Evolutionary conservation across 331 rosid species (phyloP), one percentile per base, ranked within the genome.

Genomic region (Malus hybrid): DNA sequence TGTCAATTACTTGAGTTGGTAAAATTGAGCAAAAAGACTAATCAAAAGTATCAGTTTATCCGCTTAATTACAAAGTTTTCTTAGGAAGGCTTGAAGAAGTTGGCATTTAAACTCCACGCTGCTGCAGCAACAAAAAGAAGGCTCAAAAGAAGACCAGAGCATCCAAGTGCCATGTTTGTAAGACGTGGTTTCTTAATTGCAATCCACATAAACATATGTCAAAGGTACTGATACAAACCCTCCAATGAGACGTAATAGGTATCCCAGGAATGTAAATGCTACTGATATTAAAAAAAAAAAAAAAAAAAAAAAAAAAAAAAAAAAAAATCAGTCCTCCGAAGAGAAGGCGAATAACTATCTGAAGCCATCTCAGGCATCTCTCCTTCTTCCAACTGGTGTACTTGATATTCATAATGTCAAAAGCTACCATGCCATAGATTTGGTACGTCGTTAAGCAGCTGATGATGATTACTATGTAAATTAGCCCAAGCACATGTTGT

Each of bases 141-240:
- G 57, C 85, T 33, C 2, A 90, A 80, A 73, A 70, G 4, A 71
- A 92, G 18, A 20, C 96, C 93, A 2, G 81, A 29, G 75, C 76
- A 85, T 2, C 96, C 97, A 10, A 92, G 84, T 2, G 55, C 78
- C 42, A 80, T 39, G 57, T 85, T 88, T 27, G 82, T 74, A 9
- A 74, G 50, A 4, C 75, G 77, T 24, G 90, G 88, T 31, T 85
- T 88, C 84, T 82, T 87, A 24, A 92, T 71, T 2, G 87, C 61
- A 16, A 83, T 33, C 89, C 93, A 92, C 92, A 78, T 90, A 88
- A 4, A 80, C 88, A 44, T 83, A 86, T 5, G 96, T 83, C 55
- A 92, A 5, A 1, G 96, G 97, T 62, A 92, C 74, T 1, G 29
- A n/a, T 71, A 88, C 80, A 3, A 90, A 52, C 1, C 88, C 89